Evolutionary conservation across 345 rosid genomes (phyloP).

Genomic region (Passiflora organensis): DNA sequence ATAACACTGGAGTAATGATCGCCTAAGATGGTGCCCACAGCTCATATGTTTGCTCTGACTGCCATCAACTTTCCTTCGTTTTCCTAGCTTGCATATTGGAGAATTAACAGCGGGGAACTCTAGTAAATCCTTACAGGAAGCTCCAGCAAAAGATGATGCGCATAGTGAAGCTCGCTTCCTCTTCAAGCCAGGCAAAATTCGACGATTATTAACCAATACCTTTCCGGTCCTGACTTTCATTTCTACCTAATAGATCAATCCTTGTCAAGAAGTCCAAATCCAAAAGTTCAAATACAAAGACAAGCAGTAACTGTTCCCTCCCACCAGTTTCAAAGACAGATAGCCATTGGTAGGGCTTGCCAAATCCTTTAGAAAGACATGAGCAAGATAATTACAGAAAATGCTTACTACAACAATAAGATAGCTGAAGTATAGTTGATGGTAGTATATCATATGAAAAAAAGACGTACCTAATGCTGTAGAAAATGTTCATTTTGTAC

Average conservation of each 20-base stretch:
- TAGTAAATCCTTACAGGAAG: conserved; percentile 26
- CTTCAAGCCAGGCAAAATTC: conserved; percentile 35
- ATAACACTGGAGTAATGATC: conserved; percentile 54
- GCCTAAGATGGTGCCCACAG: conserved; percentile 21
- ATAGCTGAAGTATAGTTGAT: background rate
- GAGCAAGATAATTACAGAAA: background rate
- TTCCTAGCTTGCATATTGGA: conserved; percentile 26
- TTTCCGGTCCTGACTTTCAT: conserved; percentile 43
- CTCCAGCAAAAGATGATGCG: conserved; percentile 38
- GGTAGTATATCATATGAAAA: background rate
- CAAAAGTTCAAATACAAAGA: conserved; percentile 32
- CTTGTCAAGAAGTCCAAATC: conserved; percentile 46
- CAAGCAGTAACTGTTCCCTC: conserved; percentile 26
- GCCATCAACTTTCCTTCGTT: conserved; percentile 47
- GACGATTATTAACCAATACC: conserved; percentile 22
- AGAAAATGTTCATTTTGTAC: conserved; percentile 31
- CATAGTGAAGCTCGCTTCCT: conserved; percentile 39
- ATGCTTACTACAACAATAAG: background rate
- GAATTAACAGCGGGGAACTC: conserved; percentile 28
- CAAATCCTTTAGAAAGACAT: conserved; percentile 28
- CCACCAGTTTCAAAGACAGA: conserved; percentile 36
- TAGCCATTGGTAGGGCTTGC: conserved; percentile 23
- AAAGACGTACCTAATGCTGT: conserved; percentile 25
- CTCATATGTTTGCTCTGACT: conserved; percentile 21
- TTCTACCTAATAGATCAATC: conserved; percentile 35